Conservation (phyloP, 805 yeast species). For the Candida awuae region DNA sequence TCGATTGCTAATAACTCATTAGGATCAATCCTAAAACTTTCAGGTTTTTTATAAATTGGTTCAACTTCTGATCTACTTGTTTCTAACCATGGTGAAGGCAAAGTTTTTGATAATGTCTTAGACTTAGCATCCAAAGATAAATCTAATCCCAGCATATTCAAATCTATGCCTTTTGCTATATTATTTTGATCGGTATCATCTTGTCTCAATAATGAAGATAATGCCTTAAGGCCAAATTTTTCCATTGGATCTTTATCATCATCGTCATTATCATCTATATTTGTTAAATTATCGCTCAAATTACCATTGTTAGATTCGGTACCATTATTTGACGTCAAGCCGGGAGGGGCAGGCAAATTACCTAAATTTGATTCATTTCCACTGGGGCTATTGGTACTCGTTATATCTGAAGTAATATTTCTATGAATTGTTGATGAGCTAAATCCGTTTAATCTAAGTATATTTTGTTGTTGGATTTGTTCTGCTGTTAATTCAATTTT, state of each 20-base stretch:
- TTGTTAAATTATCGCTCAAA: background rate
- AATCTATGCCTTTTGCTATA: conserved; percentile 69
- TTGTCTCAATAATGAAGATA: conserved; percentile 50
- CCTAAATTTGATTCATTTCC: background rate
- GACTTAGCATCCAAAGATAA: conserved; percentile 34
- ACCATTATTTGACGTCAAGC: background rate
- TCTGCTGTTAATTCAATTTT: conserved; percentile 14
- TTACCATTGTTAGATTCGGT: background rate
- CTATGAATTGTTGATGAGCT: conserved; percentile 7
- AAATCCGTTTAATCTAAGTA: conserved; percentile 13
- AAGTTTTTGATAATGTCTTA: conserved; percentile 46
- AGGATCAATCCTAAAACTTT: conserved; percentile 32
- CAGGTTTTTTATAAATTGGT: conserved; percentile 68
- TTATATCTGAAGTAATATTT: conserved; percentile 1
- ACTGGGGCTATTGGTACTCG: no score
- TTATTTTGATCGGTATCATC: conserved; percentile 56
- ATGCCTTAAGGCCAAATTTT: conserved; percentile 60
- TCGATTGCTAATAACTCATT: conserved; percentile 25
- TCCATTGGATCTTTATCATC: conserved; percentile 30
- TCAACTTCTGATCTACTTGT: conserved; percentile 85
- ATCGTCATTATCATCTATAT: conserved; percentile 10
- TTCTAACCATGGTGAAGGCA: conserved; percentile 94
- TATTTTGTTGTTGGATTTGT: conserved; percentile 14
- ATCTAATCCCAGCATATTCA: conserved; percentile 59
- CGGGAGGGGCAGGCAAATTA: background rate